phyloP scores from a whole-genome alignment of 495 filamentous ascomycete species.

The Neurospora discreta region DNA sequence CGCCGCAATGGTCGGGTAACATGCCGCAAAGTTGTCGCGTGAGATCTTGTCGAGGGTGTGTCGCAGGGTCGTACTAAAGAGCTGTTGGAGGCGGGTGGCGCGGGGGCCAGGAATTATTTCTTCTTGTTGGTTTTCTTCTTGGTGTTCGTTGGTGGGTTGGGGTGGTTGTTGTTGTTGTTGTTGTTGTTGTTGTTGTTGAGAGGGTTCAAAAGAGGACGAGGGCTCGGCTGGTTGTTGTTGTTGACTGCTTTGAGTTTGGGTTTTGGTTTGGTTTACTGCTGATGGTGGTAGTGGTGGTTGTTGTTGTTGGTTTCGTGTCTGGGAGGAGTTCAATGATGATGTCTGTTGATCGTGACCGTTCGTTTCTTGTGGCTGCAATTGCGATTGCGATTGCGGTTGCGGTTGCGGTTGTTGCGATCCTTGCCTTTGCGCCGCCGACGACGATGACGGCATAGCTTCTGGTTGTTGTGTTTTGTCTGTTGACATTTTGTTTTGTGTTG shows the following conservation, averaged over 20 bases:
- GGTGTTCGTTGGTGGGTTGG: slow-evolving; percentile 18
- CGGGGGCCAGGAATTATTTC: slow-evolving; percentile 60
- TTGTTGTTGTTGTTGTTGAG: slow-evolving; percentile 18
- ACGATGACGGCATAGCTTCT: neutral
- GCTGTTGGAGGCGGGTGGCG: slow-evolving; percentile 55
- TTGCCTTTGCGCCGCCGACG: neutral
- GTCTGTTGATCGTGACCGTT: neutral
- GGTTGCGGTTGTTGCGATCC: neutral
- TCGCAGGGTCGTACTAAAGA: slow-evolving; percentile 57
- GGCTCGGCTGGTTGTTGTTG: neutral
- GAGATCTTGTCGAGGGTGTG: slow-evolving; percentile 63
- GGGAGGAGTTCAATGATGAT: neutral
- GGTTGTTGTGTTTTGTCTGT: neutral
- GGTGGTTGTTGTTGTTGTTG: neutral
- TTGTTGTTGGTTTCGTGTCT: neutral
- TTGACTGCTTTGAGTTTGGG: neutral
- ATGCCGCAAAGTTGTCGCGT: slow-evolving; percentile 69
- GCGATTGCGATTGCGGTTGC: neutral
- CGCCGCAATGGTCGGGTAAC: slow-evolving; percentile 74
- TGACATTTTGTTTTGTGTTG: neutral
- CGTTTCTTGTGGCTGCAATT: neutral
- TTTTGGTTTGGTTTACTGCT: neutral
- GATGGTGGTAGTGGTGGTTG: neutral
- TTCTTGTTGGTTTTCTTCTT: slow-evolving; percentile 22
- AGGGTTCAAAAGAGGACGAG: neutral